Evolutionary conservation across 2,329 filamentous ascomycete species (phyloP).

Genomic region (Calonectria honghensis): DNA sequence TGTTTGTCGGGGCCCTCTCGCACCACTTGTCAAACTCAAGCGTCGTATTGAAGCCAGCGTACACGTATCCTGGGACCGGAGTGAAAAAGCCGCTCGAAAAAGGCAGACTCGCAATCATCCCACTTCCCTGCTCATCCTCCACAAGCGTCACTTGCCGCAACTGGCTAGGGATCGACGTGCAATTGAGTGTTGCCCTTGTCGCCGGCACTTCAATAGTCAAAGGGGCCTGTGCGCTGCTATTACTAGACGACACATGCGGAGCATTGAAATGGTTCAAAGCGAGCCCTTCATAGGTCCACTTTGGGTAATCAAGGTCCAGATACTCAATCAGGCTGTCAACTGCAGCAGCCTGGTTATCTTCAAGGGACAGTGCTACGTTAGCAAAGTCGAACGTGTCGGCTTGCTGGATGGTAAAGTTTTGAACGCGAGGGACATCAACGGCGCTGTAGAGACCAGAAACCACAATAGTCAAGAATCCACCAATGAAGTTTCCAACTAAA

Average conservation of each 20-base stretch:
- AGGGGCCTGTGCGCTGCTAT: slow-evolving; percentile 37
- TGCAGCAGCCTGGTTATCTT: slow-evolving; percentile 50
- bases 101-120: slow-evolving; percentile 28
- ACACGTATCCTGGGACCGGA: slow-evolving; percentile 32
- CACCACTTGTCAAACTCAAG: slow-evolving; percentile 47
- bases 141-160: slow-evolving; percentile 38
- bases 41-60: slow-evolving; percentile 47
- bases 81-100: slow-evolving; percentile 34
- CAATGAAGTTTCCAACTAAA: slow-evolving; percentile 48
- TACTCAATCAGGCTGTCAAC: slow-evolving; percentile 55
- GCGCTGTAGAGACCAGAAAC: slow-evolving; percentile 55
- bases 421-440: slow-evolving; percentile 47
- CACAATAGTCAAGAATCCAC: slow-evolving; percentile 47
- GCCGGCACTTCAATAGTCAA: slow-evolving; percentile 45
- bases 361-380: slow-evolving; percentile 46
- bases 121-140: slow-evolving; percentile 25
- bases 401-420: slow-evolving; percentile 52
- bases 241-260: slow-evolving; percentile 30
- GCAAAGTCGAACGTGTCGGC: slow-evolving; percentile 53
- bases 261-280: slow-evolving; percentile 50
- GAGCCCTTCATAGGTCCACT: slow-evolving; percentile 58
- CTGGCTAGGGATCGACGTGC: slow-evolving; percentile 42
- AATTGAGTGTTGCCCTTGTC: slow-evolving; percentile 48
- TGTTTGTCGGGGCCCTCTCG: slow-evolving; percentile 41
- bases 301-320: slow-evolving; percentile 54